Conservation (phyloP, 179 eudicot species). For the Actinidia chinensis region DNA sequence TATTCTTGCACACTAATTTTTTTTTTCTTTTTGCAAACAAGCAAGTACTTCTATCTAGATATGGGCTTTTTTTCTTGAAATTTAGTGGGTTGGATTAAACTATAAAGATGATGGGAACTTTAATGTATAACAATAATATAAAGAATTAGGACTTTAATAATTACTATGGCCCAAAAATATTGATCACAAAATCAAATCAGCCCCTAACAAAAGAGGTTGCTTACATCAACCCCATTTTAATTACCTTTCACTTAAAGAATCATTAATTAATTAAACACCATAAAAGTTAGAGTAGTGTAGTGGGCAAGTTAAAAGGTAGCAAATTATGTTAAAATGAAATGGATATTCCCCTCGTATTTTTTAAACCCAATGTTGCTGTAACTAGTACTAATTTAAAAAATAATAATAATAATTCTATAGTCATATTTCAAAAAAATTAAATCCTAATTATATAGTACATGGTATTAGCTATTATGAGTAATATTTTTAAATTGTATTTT, state of each 20-base stretch:
- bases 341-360: conserved; percentile 8
- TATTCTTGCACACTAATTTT: too few relatives aligned
- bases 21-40: too few relatives aligned
- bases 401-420: too few relatives aligned
- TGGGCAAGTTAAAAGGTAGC: background rate
- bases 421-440: too few relatives aligned
- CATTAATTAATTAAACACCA: background rate
- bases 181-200: conserved; percentile 15
- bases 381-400: too few relatives aligned
- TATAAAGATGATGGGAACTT: conserved; percentile 18
- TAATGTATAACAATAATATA: background rate
- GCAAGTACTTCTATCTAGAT: background rate
- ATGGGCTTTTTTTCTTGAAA: conserved; percentile 12
- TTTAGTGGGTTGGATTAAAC: conserved; percentile 15
- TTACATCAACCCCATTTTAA: conserved; percentile 13
- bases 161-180: background rate
- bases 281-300: background rate
- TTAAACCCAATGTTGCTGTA: too few relatives aligned
- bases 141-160: conserved; percentile 15
- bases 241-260: conserved; percentile 3
- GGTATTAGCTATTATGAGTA: too few relatives aligned
- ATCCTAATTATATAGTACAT: too few relatives aligned
- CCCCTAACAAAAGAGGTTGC: conserved; percentile 19
- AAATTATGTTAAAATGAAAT: background rate
- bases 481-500: too few relatives aligned